phyloP scores from a whole-genome alignment of 2,329 filamentous ascomycete species.

The Periconia sp. region DNA sequence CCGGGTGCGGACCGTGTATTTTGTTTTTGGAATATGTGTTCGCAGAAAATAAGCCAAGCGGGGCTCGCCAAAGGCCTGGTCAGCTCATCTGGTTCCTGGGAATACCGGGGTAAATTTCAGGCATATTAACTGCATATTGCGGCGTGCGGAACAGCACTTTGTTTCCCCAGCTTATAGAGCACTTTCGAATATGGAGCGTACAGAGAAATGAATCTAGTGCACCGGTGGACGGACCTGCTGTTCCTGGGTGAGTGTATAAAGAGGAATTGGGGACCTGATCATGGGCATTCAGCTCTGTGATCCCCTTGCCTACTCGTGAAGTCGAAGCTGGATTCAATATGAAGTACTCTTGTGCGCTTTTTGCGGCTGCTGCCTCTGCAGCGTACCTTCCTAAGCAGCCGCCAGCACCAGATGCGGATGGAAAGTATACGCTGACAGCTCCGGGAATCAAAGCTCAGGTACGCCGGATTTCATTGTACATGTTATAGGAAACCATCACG shows the following conservation, averaged over 20 bases:
- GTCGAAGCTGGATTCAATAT: conserved; percentile 14
- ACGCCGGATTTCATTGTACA: not conserved
- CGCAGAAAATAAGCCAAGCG: too few species aligned
- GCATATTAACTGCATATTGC: conserved; percentile 28
- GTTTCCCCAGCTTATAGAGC: conserved; percentile 21
- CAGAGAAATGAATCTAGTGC: conserved; percentile 16
- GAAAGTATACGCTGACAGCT: conserved; percentile 38
- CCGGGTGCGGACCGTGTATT: too few species aligned
- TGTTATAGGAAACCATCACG: too few species aligned
- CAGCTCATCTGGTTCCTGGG: conserved; percentile 22
- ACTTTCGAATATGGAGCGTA: conserved; percentile 17
- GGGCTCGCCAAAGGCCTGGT: too few species aligned
- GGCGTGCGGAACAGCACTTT: conserved; percentile 10
- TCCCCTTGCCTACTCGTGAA: conserved; percentile 6
- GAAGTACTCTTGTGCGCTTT: conserved; percentile 25
- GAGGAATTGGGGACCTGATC: conserved; percentile 12
- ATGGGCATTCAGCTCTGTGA: conserved; percentile 6
- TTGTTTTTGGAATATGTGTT: too few species aligned
- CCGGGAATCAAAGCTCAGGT: conserved; percentile 40
- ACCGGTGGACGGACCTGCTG: conserved; percentile 9
- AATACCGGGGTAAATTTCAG: conserved; percentile 23
- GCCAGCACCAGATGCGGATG: conserved; percentile 29
- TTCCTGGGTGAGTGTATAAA: conserved; percentile 20
- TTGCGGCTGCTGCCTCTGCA: conserved; percentile 25
- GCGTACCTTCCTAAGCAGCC: conserved; percentile 13